These are phyloP conservation scores for Drechslerella dactyloides DNA, from an alignment of 2,329 filamentous ascomycete genomes.

Conservation along the genomic window DNA sequence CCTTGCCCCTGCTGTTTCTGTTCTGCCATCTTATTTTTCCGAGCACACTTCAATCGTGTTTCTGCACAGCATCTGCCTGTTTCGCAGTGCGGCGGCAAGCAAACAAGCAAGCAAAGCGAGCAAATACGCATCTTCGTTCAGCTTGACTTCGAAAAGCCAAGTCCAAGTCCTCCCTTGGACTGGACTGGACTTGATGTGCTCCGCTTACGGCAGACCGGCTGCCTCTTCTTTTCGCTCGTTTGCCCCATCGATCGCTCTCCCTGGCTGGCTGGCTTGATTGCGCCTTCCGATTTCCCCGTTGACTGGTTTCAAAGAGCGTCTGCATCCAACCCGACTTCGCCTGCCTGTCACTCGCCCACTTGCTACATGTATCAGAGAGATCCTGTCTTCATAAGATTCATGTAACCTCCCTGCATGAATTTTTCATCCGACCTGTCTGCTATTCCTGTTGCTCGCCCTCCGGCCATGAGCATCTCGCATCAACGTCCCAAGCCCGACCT, in stretches of 20 bases:
- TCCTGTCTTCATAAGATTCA: neutral
- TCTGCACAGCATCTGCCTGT: constrained; percentile 7
- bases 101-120: constrained; percentile 7
- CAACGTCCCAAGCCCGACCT: constrained; percentile 25
- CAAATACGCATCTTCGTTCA: neutral
- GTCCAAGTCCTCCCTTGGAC: too few species aligned
- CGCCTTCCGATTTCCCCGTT: constrained; percentile 14
- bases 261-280: constrained; percentile 10
- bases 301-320: constrained; percentile 7
- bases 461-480: constrained; percentile 5
- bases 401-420: constrained; percentile 3
- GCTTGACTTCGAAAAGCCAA: neutral
- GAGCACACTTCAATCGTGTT: constrained; percentile 1
- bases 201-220: neutral
- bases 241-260: neutral
- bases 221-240: neutral
- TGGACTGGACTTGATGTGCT: neutral
- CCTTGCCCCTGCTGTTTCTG: neutral
- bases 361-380: constrained; percentile 4
- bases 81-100: constrained; percentile 9
- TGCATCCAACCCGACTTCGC: neutral
- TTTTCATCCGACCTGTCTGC: constrained; percentile 8
- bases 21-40: constrained; percentile 28
- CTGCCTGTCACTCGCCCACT: constrained; percentile 4
- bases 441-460: constrained; percentile 1